Base-by-base conservation (phyloP, 78 protist species). In the Chrysochromulina parva region DNA sequence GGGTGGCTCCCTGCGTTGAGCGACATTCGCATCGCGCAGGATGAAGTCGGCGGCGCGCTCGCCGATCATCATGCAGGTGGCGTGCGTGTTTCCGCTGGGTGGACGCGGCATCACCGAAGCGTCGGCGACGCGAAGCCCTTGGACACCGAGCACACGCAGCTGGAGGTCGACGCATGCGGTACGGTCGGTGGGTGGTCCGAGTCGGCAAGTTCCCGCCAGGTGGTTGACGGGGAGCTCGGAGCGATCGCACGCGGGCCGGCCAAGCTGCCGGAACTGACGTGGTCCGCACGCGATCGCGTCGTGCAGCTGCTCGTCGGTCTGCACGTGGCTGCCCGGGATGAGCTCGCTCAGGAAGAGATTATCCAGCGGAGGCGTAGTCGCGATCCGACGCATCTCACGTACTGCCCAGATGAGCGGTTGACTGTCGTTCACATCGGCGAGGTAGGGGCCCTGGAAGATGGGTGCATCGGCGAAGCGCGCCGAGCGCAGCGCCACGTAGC, bases 61-160 rank as follows among this genome's bases (percentile, higher is more conserved):
- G 20, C 92, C 96, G 47, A 95, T 92, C 93, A 94, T 89, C 53
- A 95, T 55, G 69, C 50, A n/a, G 16, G 97, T 95, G 13, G 95
- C 94, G 92, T 94, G 90, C 22, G 95, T 94, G 94, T 94, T 93
- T 3, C 97, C 97, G 38, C 88, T 28, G 3, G 94, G 26, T 19
- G 94, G 78, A 14, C 24, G 58, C 48, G 97, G 97, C 96, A 95
- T 94, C 85, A 95, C 90, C 13, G 93, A 86, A 19, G 94, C 89
- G 87, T 95, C 97, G 57, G 69, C 93, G 14, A 95, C 93, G 16
- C 95, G 90, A 20, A 95, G 62, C 26, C 86, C 73, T 24, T 84
- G 60, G 74, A 95, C 58, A 2, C 95, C 94, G n/a, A 28, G 1
- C 48, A 92, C 88, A 0, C 74, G 48, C 84, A 92, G 65, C 57